Base-by-base conservation (phyloP, 192 early-diverging fungal genomes). In the Fimicolochytrium jonesii region DNA sequence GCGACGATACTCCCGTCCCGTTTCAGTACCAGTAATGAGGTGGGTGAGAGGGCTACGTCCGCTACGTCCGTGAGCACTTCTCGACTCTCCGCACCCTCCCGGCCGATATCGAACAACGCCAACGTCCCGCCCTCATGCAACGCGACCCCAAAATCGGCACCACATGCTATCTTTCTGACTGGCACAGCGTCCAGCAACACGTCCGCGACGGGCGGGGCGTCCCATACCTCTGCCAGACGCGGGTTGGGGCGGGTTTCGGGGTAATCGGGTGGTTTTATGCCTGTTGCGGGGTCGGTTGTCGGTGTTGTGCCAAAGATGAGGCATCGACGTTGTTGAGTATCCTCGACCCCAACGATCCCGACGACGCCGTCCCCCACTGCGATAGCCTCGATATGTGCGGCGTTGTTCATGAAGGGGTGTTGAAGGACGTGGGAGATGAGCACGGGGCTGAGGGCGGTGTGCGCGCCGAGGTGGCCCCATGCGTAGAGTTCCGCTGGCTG, bases 401-500 rank as follows among this genome's bases (percentile, higher is more conserved):
- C n/a, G 17, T 26, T 31, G 23, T 55, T 36, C 9, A 55, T 15
- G 4, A 33, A 13, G 15, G 33, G 4, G 3, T 18, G 51, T 6
- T 37, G 11, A 15, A 61, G 36, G n/a, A 48, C 48, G 34, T 34
- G 20, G 15, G 47, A 45, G 7, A 61, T 33, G 26, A 61, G 48
- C 4, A 61, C 59, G 47, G 59, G 59, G 29, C 47, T 47, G 7
- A 15, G 20, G 34, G 59, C 59, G 15, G 31, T 11, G 26, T 26
- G 23, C 26, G 34, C 61, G 22, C 33, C 23, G 30, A 68, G 58
- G 43, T 75, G 63, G 3, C 73, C 73, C 73, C 73, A 75, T 20
- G 64, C 56, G 45, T 69, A 75, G 0, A 75, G 53, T 43, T 75
- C 73, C 6, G 17, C 20, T 4, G 25, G 31, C n/a, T 10, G n/a